A percentile compares a stretch with the other conserved stretches of the same genome.
These are phyloP conservation scores for Acacia concinna DNA, from an alignment of 331 rosid species.

Conservation along the genomic window DNA sequence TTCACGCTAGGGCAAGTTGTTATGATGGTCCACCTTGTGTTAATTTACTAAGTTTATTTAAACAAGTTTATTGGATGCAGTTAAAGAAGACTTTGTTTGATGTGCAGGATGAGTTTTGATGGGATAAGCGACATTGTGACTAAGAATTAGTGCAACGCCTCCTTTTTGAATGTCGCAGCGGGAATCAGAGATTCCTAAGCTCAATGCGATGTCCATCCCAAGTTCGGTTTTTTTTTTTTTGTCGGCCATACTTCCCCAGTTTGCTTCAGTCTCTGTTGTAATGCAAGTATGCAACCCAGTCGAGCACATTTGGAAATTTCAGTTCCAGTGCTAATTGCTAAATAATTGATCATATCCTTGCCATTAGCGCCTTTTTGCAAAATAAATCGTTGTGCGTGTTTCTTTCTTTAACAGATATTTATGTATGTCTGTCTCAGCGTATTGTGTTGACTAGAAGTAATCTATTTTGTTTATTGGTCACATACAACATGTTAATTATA, in stretches of 20 bases:
- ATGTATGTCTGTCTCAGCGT: too few relatives aligned
- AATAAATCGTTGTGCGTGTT: background rate
- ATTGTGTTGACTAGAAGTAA: background rate
- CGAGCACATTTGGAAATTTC: background rate
- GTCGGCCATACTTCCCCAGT: background rate
- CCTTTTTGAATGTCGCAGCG: background rate
- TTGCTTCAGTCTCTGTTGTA: background rate
- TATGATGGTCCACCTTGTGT: conserved; percentile 9
- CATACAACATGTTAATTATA: too few relatives aligned
- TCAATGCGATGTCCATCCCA: background rate
- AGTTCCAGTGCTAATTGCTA: background rate
- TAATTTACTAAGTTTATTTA: background rate
- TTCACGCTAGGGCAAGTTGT: background rate
- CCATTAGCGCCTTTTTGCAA: background rate
- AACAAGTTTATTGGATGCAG: background rate
- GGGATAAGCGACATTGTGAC: background rate
- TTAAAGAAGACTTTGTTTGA: conserved; percentile 26
- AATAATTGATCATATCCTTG: background rate
- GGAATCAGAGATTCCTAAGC: background rate
- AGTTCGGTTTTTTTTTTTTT: background rate
- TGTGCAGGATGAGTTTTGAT: conserved; percentile 86
- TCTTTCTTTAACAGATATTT: too few relatives aligned
- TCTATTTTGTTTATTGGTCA: too few relatives aligned
- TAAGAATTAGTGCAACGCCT: background rate
- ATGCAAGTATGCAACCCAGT: background rate